phyloP scores from a whole-genome alignment of 305 asterid species.

The Fraxinus floribunda region DNA sequence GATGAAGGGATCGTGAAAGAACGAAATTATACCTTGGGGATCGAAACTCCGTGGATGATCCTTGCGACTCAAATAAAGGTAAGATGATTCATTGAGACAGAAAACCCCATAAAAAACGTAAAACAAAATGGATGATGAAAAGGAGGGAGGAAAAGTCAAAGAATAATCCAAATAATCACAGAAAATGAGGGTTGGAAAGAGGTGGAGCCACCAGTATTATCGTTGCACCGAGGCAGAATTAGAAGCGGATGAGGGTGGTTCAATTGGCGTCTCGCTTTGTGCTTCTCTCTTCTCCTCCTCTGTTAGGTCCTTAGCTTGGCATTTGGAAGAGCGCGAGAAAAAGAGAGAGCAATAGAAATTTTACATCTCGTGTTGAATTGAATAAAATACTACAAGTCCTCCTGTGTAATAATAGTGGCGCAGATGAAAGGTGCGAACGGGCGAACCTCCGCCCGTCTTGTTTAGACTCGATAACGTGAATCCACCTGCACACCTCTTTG shows the following conservation, averaged over 20 bases:
- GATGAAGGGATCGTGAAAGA: neutral
- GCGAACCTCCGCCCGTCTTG: neutral
- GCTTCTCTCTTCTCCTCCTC: conserved; percentile 21
- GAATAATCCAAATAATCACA: conserved; percentile 17
- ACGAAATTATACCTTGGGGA: conserved; percentile 34
- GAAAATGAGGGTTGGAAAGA: neutral
- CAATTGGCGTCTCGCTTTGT: conserved; percentile 25
- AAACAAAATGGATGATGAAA: conserved; percentile 5
- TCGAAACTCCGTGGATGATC: conserved; percentile 57
- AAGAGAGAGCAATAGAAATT: neutral
- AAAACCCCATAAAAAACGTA: conserved; percentile 21
- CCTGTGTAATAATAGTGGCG: neutral
- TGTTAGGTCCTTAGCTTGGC: neutral
- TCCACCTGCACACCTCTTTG: neutral
- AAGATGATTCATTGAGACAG: conserved; percentile 10
- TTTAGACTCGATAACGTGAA: neutral
- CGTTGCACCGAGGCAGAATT: conserved; percentile 29
- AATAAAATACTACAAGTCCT: neutral
- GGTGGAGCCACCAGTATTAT: conserved; percentile 3
- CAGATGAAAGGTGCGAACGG: neutral
- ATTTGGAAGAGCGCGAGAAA: neutral
- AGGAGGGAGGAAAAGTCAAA: conserved; percentile 1
- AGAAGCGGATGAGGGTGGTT: conserved; percentile 19
- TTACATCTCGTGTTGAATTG: neutral
- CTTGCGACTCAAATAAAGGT: conserved; percentile 21